Base-by-base conservation (phyloP, 306 rosid genomes). In the Cicer cuneatum region DNA sequence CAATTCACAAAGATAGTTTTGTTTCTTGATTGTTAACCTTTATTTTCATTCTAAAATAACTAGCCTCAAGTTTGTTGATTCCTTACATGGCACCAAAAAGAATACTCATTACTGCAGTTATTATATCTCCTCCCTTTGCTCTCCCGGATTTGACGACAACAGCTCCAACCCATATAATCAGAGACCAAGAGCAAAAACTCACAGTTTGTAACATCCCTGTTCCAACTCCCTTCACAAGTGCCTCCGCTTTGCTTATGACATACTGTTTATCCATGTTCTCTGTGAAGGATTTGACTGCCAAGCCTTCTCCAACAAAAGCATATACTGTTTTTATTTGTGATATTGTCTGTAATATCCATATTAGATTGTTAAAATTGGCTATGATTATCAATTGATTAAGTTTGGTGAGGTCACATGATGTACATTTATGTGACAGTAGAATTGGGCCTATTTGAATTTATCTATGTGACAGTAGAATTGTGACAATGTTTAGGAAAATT, bases 81-180 rank as follows among this genome's bases (percentile, higher is more conserved):
- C 16, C 93, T 83, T 86, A 89, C 96, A 93, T 93, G 6, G 96
- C 94, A 51, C 98, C 98, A 74, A 90, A 93, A 60, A 93, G 96
- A 85, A 93, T 90, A 88, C 98, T 86, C 93, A 93, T 89, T 24
- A 93, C 89, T 38, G 96, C 95, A 12, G 93, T 71, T 78, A 93
- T 46, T 33, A 89, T 80, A 42, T 93, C 88, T 59, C 96, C 98
- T 29, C 92, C 94, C 9, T 40, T 81, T 54, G 96, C 96, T 65
- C 80, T 83, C 11, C 84, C 72, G 5, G 89, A 82, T 2, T 71
- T 67, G 81, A 90, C 94, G 13, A 93, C 84, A 74, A 93, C 86
- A 37, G 98, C 98, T 68, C 98, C 98, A 77, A 93, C 79, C 94
- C 94, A 90, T 56, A 90, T 77, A 74, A 93, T 89, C 75, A 93